These are phyloP conservation scores for Suillus plorans DNA, from an alignment of 768 basidiomycete species.

Conservation along the genomic window DNA sequence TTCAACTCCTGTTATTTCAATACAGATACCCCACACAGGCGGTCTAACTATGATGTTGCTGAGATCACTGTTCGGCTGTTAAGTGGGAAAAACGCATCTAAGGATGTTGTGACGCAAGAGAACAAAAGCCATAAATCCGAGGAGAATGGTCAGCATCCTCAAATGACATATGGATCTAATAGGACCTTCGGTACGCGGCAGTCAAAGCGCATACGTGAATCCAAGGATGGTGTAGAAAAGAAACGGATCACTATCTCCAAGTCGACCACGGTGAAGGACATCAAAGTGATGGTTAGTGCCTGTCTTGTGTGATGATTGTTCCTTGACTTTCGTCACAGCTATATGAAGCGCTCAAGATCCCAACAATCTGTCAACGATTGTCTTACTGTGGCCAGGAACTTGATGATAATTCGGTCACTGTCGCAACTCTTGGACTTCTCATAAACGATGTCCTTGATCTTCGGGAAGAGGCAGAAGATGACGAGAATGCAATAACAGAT, in stretches of 20 bases:
- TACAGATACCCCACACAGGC: conserved; percentile 17
- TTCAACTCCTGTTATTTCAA: conserved; percentile 10
- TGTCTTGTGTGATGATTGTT: conserved; percentile 5
- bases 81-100: conserved; percentile 32
- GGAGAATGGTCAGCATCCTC: conserved; percentile 5
- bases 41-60: conserved; percentile 52
- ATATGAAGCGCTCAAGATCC: conserved; percentile 60
- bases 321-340: conserved; percentile 41
- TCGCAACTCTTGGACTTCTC: conserved; percentile 55
- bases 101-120: conserved; percentile 20
- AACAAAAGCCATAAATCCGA: conserved; percentile 3
- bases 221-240: conserved; percentile 48
- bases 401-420: conserved; percentile 51
- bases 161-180: conserved; percentile 24
- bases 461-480: conserved; percentile 58
- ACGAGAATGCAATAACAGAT: conserved; percentile 52
- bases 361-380: conserved; percentile 75
- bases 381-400: conserved; percentile 64
- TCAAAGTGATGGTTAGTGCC: conserved; percentile 65
- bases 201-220: conserved; percentile 68
- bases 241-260: conserved; percentile 59
- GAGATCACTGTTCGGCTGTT: conserved; percentile 59
- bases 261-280: conserved; percentile 70
- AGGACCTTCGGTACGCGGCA: conserved; percentile 50
- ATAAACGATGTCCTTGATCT: conserved; percentile 68